These are phyloP conservation scores for Syzygium aromaticum DNA, from an alignment of 345 rosid genomes.

Conservation along the genomic window DNA sequence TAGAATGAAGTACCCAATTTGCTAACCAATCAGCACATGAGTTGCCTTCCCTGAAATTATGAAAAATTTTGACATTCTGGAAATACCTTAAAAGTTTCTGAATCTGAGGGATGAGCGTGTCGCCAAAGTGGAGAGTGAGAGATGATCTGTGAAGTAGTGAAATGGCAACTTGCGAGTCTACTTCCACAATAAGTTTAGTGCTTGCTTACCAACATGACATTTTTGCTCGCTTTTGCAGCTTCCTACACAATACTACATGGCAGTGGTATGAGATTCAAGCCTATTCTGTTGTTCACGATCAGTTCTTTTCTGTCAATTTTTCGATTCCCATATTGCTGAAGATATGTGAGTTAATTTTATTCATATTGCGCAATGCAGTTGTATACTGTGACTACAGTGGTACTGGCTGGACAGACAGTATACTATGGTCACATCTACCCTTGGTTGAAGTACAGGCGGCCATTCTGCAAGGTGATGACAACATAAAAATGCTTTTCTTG, in stretches of 20 bases:
- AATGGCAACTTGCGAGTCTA: too few species aligned
- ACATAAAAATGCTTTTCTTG: background rate
- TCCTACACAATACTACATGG: constrained; percentile 80
- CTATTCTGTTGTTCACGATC: background rate
- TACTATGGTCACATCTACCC: constrained; percentile 64
- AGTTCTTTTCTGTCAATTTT: background rate
- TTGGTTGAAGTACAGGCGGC: constrained; percentile 21
- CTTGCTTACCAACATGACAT: background rate
- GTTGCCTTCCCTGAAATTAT: too few species aligned
- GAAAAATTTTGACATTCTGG: too few species aligned
- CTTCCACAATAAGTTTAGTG: too few species aligned
- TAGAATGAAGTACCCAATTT: too few species aligned
- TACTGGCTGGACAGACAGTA: constrained; percentile 50
- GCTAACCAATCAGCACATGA: too few species aligned
- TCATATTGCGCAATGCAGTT: constrained; percentile 27
- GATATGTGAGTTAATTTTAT: background rate
- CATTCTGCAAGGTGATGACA: constrained; percentile 25
- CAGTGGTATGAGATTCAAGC: constrained; percentile 34
- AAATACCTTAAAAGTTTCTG: too few species aligned
- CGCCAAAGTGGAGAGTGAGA: too few species aligned
- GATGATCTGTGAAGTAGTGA: too few species aligned
- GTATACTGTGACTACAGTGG: constrained; percentile 43
- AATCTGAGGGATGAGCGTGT: too few species aligned
- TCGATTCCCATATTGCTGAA: background rate
- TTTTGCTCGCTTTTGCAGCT: constrained; percentile 51